Evolutionary conservation across 106 monocot species (phyloP).

Genomic region (Amphibolis antarctica): DNA sequence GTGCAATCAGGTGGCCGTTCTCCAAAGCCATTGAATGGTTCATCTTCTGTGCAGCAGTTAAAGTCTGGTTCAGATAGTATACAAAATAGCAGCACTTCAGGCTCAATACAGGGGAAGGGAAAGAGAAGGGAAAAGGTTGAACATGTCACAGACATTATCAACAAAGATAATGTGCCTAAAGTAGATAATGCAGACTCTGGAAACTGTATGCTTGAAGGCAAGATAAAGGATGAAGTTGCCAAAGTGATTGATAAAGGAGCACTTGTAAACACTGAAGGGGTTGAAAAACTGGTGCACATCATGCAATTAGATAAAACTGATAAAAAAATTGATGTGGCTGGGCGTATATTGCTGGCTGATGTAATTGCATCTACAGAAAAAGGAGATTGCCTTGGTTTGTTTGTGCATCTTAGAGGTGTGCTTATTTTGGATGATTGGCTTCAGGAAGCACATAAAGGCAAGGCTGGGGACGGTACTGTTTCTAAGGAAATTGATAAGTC

Average conservation of each 20-base stretch:
- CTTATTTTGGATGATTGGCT: conserved; percentile 83
- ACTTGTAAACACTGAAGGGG: conserved; percentile 45
- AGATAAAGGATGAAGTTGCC: conserved; percentile 55
- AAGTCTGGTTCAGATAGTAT: conserved; percentile 71
- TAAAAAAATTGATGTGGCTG: conserved; percentile 65
- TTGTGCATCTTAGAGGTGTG: conserved; percentile 65
- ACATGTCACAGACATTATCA: conserved; percentile 41
- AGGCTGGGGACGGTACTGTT: conserved; percentile 47
- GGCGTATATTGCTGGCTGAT: conserved; percentile 63
- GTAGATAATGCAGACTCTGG: conserved; percentile 48
- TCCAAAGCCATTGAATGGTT: conserved; percentile 64
- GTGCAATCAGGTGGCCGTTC: conserved; percentile 88
- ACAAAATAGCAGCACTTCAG: conserved; percentile 42
- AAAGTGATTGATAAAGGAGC: conserved; percentile 87
- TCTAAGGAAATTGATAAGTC: conserved; percentile 69
- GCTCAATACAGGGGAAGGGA: conserved; percentile 34
- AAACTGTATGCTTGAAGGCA: conserved; percentile 43
- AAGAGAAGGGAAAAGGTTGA: conserved; percentile 65
- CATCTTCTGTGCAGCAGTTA: conserved; percentile 54
- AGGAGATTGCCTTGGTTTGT: conserved; percentile 59
- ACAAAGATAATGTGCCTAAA: conserved; percentile 45
- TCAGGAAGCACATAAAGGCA: conserved; percentile 80
- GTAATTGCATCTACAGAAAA: conserved; percentile 87
- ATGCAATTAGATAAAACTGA: conserved; percentile 72
- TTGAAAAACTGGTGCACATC: conserved; percentile 70